Evolutionary conservation across 1,139 yeast species (phyloP).

Genomic region (Kurtzmaniella quercitrusa): DNA sequence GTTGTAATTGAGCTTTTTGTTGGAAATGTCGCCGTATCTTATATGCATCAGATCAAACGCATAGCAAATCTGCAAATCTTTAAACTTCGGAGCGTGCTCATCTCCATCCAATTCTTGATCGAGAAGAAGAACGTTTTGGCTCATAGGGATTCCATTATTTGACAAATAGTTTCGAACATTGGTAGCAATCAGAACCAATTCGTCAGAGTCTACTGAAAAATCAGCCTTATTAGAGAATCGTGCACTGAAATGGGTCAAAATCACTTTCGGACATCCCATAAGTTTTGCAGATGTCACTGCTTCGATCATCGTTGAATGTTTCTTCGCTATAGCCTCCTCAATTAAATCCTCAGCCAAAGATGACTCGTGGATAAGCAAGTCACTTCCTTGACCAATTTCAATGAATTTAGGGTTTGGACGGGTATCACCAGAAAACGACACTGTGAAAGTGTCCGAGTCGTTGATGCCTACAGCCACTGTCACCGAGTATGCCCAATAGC

Average conservation of each 20-base stretch:
- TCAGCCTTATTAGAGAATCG: slow-evolving; percentile 72
- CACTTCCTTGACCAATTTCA: slow-evolving; percentile 63
- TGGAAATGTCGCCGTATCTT: slow-evolving; percentile 18
- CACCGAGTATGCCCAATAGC: slow-evolving; percentile 78
- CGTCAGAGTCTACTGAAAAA: slow-evolving; percentile 23
- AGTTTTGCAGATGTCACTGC: slow-evolving; percentile 66
- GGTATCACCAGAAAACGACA: slow-evolving; percentile 94
- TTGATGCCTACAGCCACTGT: slow-evolving; percentile 45
- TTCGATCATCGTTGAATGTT: slow-evolving; percentile 88
- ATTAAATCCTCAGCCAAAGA: slow-evolving; percentile 77
- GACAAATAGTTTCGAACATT: slow-evolving; percentile 24
- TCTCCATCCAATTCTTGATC: slow-evolving; percentile 4
- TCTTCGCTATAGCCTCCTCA: slow-evolving; percentile 79
- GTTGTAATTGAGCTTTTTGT: slow-evolving; percentile 16
- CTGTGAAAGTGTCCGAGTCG: slow-evolving; percentile 40
- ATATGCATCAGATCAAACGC: slow-evolving; percentile 42
- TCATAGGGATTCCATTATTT: slow-evolving; percentile 11
- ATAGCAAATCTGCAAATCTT: slow-evolving; percentile 33
- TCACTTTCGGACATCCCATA: slow-evolving; percentile 69
- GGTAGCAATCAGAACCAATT: slow-evolving; percentile 18
- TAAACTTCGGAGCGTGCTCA: neutral
- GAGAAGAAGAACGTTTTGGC: slow-evolving; percentile 3
- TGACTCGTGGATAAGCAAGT: slow-evolving; percentile 86
- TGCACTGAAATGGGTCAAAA: slow-evolving; percentile 90
- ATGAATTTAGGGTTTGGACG: slow-evolving; percentile 68